Percentiles rank a stretch among this genome's conserved stretches.
These are phyloP conservation scores for Colletotrichum sojae DNA, from an alignment of 2,329 filamentous ascomycete genomes.

Conservation along the genomic window DNA sequence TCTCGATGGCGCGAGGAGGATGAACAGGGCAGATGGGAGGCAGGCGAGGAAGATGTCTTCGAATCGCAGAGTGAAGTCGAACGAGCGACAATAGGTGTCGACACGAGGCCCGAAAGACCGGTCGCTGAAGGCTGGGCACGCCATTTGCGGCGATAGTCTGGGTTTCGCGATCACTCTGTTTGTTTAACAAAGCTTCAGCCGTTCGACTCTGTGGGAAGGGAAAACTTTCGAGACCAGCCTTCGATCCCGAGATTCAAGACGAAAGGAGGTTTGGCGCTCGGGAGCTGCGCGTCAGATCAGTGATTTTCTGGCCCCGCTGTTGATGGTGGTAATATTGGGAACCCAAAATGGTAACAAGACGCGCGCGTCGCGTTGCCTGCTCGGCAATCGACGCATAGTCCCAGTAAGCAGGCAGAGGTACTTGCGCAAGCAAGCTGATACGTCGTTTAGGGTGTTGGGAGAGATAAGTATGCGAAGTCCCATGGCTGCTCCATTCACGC, in stretches of 20 bases:
- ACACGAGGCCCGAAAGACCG: conserved; percentile 45
- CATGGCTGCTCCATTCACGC: not conserved
- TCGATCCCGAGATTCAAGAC: no score
- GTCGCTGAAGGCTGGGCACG: conserved; percentile 27
- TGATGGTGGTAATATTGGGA: no score
- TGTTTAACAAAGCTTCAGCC: no score
- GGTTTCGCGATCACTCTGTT: not conserved
- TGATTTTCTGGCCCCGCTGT: no score
- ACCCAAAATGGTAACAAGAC: not conserved
- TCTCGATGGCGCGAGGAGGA: conserved; percentile 39
- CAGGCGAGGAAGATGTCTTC: conserved; percentile 47
- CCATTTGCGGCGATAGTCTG: not conserved
- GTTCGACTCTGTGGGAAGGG: no score
- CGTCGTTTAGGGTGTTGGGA: not conserved
- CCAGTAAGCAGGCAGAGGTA: not conserved
- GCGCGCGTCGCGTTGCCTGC: not conserved
- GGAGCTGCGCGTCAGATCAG: no score
- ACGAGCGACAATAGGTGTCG: conserved; percentile 44
- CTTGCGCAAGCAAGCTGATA: not conserved
- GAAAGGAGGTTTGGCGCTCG: no score
- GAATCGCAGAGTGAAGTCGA: conserved; percentile 49
- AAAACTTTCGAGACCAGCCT: no score
- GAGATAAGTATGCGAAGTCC: not conserved
- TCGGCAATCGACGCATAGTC: not conserved
- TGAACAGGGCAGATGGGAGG: conserved; percentile 42